Evolutionary conservation across 805 yeast genomes (phyloP).

Genomic region (Zygoascus tannicola): DNA sequence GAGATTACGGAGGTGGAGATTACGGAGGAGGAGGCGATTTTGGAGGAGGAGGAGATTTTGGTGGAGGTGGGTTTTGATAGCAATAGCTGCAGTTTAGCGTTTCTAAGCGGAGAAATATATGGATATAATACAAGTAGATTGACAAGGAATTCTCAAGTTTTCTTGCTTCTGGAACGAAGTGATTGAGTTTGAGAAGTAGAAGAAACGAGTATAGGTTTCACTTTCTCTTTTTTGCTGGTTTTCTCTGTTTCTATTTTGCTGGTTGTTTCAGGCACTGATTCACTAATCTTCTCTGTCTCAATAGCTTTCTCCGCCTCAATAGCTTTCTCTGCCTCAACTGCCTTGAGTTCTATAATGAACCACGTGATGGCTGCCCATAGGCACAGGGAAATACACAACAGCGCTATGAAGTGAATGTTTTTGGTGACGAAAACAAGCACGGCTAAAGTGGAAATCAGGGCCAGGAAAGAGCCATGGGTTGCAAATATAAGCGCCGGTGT

Average conservation of each 20-base stretch:
- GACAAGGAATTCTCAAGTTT: constrained; percentile 1
- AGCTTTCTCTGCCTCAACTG: constrained; percentile 25
- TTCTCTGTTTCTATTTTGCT: background rate
- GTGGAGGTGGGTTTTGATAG: constrained; percentile 10
- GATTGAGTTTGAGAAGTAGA: background rate
- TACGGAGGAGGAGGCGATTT: constrained; percentile 24
- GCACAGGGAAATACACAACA: constrained; percentile 46
- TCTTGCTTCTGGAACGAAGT: background rate
- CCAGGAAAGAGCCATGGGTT: constrained; percentile 72
- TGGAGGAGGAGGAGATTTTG: constrained; percentile 13
- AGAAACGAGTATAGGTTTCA: background rate
- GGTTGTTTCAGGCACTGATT: constrained; percentile 9
- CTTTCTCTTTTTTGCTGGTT: background rate
- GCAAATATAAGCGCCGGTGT: constrained; percentile 84
- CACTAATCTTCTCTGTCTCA: constrained; percentile 19
- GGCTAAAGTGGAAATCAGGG: constrained; percentile 48
- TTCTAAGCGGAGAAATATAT: too few relatives aligned
- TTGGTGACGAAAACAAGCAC: constrained; percentile 52
- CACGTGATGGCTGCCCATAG: constrained; percentile 79
- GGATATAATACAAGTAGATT: background rate
- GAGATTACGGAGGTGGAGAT: constrained; percentile 32
- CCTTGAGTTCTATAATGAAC: constrained; percentile 66
- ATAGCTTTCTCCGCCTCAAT: too few relatives aligned
- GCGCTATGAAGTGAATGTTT: constrained; percentile 53
- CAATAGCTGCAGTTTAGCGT: too few relatives aligned